Conservation (phyloP, 768 basidiomycete species). For the Boletus reticuloceps region DNA sequence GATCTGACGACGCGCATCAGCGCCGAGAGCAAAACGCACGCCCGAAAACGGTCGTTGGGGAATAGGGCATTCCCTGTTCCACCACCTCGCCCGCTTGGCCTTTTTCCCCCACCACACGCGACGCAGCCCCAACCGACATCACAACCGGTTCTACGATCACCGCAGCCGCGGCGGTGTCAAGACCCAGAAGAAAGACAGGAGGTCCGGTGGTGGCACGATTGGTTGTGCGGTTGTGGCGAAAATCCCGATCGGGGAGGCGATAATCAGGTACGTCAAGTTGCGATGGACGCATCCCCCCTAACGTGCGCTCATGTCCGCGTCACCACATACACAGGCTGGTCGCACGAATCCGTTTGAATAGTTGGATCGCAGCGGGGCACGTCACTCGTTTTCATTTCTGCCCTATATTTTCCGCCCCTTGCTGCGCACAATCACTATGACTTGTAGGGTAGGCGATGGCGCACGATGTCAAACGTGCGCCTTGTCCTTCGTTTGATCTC, state of each 20-base stretch:
- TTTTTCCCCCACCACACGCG: slow-evolving; percentile 46
- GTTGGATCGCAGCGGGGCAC: background rate
- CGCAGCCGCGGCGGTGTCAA: slow-evolving; percentile 15
- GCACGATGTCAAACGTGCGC: background rate
- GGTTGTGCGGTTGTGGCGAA: slow-evolving; percentile 79
- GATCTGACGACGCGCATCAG: background rate
- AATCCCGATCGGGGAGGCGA: slow-evolving; percentile 73
- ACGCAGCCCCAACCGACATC: slow-evolving; percentile 38
- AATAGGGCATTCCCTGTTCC: slow-evolving; percentile 26
- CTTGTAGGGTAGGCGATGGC: slow-evolving; percentile 1
- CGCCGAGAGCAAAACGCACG: background rate
- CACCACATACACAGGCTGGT: slow-evolving; percentile 50
- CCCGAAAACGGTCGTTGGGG: slow-evolving; percentile 1
- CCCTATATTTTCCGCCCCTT: slow-evolving; percentile 5
- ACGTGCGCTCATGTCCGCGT: too few relatives aligned
- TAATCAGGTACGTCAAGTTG: slow-evolving; percentile 50
- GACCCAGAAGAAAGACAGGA: slow-evolving; percentile 33
- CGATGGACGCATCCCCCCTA: too few relatives aligned
- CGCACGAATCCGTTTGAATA: slow-evolving; percentile 65
- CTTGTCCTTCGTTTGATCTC: slow-evolving; percentile 7
- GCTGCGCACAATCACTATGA: slow-evolving; percentile 6
- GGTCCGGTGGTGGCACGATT: slow-evolving; percentile 80
- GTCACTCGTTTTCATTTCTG: slow-evolving; percentile 1
- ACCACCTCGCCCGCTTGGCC: slow-evolving; percentile 56
- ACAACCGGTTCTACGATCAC: slow-evolving; percentile 27